These are phyloP conservation scores for Saccharomyces eubayanus DNA, from an alignment of 805 yeast genomes.

Conservation along the genomic window DNA sequence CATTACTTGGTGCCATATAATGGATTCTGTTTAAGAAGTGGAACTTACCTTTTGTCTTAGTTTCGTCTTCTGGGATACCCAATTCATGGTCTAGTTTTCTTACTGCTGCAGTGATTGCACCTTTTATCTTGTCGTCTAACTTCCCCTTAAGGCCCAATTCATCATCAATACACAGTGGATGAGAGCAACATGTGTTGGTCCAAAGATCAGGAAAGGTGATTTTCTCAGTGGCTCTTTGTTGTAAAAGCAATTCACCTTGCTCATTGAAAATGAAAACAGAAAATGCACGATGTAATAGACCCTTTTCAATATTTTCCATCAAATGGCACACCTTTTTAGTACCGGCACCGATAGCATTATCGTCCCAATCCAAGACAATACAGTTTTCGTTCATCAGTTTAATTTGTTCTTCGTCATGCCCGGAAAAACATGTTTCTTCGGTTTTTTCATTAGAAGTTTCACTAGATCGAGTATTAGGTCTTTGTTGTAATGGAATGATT, in stretches of 20 bases:
- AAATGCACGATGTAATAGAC: constrained; percentile 90
- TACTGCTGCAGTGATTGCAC: constrained; percentile 82
- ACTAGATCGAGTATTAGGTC: constrained; percentile 48
- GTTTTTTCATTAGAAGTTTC: constrained; percentile 29
- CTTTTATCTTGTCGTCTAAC: constrained; percentile 54
- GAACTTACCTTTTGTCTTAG: constrained; percentile 58
- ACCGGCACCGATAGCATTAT: constrained; percentile 83
- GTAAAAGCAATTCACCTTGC: constrained; percentile 68
- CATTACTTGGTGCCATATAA: constrained; percentile 78
- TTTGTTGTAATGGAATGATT: constrained; percentile 51
- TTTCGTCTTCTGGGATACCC: constrained; percentile 57
- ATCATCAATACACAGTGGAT: constrained; percentile 75
- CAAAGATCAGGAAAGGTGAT: constrained; percentile 95
- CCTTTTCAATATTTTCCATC: constrained; percentile 77
- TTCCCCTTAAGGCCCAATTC: constrained; percentile 57
- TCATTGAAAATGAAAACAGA: constrained; percentile 87
- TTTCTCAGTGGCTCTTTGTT: constrained; percentile 93
- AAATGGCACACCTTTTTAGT: constrained; percentile 85
- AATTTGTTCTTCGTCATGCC: constrained; percentile 92
- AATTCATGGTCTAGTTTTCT: constrained; percentile 90
- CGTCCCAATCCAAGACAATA: constrained; percentile 84
- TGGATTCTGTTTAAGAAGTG: constrained; percentile 88
- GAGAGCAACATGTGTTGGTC: constrained; percentile 99
- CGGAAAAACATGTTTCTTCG: constrained; percentile 42
- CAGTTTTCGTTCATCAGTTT: constrained; percentile 93